phyloP scores from a whole-genome alignment of 2,329 filamentous ascomycete genomes.

The Aureobasidium musti region DNA sequence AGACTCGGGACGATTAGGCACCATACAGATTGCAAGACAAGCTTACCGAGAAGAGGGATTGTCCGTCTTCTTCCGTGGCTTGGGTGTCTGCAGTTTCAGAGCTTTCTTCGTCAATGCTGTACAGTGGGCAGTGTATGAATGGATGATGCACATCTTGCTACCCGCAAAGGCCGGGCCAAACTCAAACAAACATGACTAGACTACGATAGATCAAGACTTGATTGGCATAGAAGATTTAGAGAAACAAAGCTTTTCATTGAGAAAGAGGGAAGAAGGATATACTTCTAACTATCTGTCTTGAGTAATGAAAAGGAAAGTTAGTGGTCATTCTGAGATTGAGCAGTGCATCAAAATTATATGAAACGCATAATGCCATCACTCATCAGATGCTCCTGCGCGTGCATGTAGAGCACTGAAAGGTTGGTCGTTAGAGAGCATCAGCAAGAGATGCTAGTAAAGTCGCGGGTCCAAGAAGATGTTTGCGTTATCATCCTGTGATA shows the following conservation, averaged over 20 bases:
- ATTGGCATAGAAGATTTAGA: background rate
- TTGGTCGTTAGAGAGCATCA: constrained; percentile 6
- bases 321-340: constrained; percentile 21
- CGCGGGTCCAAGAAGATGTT: background rate
- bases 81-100: constrained; percentile 78
- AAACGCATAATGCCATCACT: constrained; percentile 32
- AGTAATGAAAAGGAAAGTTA: constrained; percentile 9
- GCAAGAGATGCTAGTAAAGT: background rate
- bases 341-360: constrained; percentile 20
- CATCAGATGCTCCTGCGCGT: constrained; percentile 1
- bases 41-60: constrained; percentile 72
- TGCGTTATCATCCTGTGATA: background rate
- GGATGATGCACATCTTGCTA: constrained; percentile 32
- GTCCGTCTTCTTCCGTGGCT: constrained; percentile 76
- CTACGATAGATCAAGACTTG: background rate
- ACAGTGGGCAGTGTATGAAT: constrained; percentile 69
- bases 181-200: background rate
- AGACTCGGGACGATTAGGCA: constrained; percentile 47
- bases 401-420: constrained; percentile 19
- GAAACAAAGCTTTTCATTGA: constrained; percentile 20
- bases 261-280: background rate
- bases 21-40: constrained; percentile 64
- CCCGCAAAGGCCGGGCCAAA: background rate
- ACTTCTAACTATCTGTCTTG: background rate
- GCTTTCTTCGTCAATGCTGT: constrained; percentile 93